Evolutionary conservation across 768 basidiomycete species (phyloP).

Genomic region (Boletus rubroflammeus): DNA sequence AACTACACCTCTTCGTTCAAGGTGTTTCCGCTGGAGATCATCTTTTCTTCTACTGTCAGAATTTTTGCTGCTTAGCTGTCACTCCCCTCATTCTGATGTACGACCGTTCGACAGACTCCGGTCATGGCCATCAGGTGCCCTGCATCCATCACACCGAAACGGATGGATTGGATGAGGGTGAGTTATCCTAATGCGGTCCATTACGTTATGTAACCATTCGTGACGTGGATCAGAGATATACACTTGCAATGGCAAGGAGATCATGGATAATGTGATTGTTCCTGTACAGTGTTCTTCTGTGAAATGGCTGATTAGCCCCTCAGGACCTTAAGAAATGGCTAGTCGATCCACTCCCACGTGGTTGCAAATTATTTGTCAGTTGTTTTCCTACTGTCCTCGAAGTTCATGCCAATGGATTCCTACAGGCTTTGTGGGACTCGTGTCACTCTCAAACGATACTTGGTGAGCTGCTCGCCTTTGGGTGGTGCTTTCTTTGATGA

Average conservation of each 20-base stretch:
- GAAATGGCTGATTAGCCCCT: slow-evolving; percentile 18
- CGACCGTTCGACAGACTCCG: slow-evolving; percentile 38
- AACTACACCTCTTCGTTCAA: slow-evolving; percentile 42
- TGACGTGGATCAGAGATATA: slow-evolving; percentile 8
- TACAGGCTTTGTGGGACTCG: slow-evolving; percentile 28
- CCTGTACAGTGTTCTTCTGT: slow-evolving; percentile 33
- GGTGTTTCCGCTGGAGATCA: slow-evolving; percentile 45
- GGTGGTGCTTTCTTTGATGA: background rate
- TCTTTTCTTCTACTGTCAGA: slow-evolving; percentile 57
- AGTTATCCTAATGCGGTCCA: background rate
- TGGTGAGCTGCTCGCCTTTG: slow-evolving; percentile 11
- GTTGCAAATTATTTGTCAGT: slow-evolving; percentile 28
- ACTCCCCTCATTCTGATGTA: background rate
- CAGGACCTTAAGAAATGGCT: slow-evolving; percentile 24
- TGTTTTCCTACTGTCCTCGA: background rate
- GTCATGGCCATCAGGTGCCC: slow-evolving; percentile 46
- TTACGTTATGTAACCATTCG: background rate
- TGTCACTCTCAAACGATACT: slow-evolving; percentile 31
- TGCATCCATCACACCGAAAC: slow-evolving; percentile 44
- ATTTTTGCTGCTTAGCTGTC: background rate
- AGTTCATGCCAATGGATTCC: background rate
- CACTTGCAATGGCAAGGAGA: slow-evolving; percentile 8
- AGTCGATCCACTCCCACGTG: slow-evolving; percentile 25
- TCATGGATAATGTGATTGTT: slow-evolving; percentile 24
- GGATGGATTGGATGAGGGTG: slow-evolving; percentile 55